These are phyloP conservation scores for Trichophyton mentagrophytes DNA, from an alignment of 2,329 filamentous ascomycete species.

Conservation along the genomic window DNA sequence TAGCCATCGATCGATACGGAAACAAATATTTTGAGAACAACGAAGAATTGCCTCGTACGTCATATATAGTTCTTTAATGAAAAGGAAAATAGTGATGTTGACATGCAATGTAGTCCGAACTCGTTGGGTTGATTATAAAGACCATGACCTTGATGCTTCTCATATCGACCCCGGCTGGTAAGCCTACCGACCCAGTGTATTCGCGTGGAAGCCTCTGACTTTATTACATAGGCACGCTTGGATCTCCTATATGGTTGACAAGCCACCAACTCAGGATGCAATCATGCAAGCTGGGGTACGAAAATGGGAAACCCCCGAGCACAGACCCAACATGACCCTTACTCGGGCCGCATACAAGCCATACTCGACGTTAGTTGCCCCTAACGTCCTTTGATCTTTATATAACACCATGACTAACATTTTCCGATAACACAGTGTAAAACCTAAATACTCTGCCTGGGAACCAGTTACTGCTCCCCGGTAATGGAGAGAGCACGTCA, in stretches of 20 bases:
- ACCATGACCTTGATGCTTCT: slow-evolving; percentile 49
- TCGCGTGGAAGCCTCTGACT: background rate
- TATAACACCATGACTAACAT: background rate
- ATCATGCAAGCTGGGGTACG: slow-evolving; percentile 55
- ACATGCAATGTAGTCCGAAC: slow-evolving; percentile 57
- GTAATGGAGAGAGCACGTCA: slow-evolving; percentile 8
- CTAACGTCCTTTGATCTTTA: background rate
- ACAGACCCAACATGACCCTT: slow-evolving; percentile 62
- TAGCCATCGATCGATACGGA: slow-evolving; percentile 78
- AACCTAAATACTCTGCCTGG: slow-evolving; percentile 25
- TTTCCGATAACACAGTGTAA: slow-evolving; percentile 18
- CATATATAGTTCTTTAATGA: slow-evolving; percentile 4
- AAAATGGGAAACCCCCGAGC: slow-evolving; percentile 61
- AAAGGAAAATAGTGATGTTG: background rate
- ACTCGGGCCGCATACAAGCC: slow-evolving; percentile 74
- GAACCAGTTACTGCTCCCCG: slow-evolving; percentile 22
- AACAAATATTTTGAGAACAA: slow-evolving; percentile 97
- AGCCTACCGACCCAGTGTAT: slow-evolving; percentile 9
- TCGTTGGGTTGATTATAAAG: slow-evolving; percentile 94
- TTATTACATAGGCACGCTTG: slow-evolving; percentile 60
- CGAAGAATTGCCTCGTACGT: slow-evolving; percentile 74
- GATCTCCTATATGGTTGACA: slow-evolving; percentile 89
- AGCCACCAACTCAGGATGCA: slow-evolving; percentile 65
- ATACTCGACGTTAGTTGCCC: slow-evolving; percentile 72
- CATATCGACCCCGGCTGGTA: slow-evolving; percentile 88